Percentiles rank a stretch among this genome's conserved stretches.
Evolutionary conservation across 2,329 filamentous ascomycete genomes (phyloP).

Genomic region (Colletotrichum phormii): DNA sequence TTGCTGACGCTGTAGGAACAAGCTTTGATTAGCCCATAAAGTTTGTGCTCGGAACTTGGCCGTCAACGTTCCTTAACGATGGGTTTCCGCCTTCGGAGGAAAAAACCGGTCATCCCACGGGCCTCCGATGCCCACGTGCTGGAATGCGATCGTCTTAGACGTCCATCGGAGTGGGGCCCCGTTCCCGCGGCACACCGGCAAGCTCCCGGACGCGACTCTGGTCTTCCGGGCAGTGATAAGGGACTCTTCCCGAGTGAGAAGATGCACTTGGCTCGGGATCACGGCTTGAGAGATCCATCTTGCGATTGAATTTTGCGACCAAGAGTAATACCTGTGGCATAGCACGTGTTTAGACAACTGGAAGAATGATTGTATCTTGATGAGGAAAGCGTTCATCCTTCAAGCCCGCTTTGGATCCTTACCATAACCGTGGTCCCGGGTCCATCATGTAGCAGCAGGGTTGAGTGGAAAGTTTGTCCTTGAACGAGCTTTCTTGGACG

Average conservation of each 20-base stretch:
- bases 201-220: neutral
- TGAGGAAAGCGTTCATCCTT: neutral
- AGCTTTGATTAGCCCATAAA: neutral
- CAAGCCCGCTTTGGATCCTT: neutral
- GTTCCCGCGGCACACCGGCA: slow-evolving; percentile 4
- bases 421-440: neutral
- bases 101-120: neutral
- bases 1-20: neutral
- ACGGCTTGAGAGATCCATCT: neutral
- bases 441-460: no score
- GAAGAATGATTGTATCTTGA: neutral
- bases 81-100: slow-evolving; percentile 9
- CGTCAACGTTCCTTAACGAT: neutral
- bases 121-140: slow-evolving; percentile 19
- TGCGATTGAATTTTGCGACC: no score
- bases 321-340: neutral
- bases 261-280: neutral
- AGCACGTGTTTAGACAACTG: neutral
- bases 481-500: no score
- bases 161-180: slow-evolving; percentile 23
- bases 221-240: neutral
- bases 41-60: neutral
- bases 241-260: rapidly evolving
- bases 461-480: no score
- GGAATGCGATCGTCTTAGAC: slow-evolving; percentile 20